Evolutionary conservation across 768 basidiomycete genomes (phyloP), one percentile per base, ranked within the genome.

Genomic region (Pisolithus albus): DNA sequence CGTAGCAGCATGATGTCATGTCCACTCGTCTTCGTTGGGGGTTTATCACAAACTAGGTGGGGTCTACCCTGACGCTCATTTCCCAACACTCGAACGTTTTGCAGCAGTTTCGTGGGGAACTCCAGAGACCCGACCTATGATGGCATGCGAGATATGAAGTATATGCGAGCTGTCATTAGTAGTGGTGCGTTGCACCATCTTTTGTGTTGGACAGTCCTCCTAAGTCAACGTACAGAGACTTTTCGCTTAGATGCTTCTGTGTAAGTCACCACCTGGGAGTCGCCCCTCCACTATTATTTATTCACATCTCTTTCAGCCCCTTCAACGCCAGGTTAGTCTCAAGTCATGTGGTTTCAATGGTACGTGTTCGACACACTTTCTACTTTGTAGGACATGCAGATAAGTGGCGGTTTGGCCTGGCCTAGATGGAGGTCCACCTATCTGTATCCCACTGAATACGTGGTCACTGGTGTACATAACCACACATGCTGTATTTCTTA

Each of bases 131-230:
- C 82, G 5, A 74, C 75, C 2, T 76, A 75, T 48, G 77, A 80
- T 39, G 77, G 81, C 55, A 75, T 85, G 56, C 70, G 71, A 28
- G 78, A 79, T 5, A 80, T 84, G 79, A 83, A 79, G 61, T 84
- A 77, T 55, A 63, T 84, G 13, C 70, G 80, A 23, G 84, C 83
- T 1, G 79, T 85, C 21, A 75, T 85, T 46, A 84, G 84, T 55
- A 82, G 82, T 82, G 18, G 13, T n/a, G n/a, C n/a, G 68, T 42
- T 10, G 41, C 8, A 37, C 41, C 36, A 8, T 19, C 30, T 13
- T 13, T 40, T 24, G 16, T n/a, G 8, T 1, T 24, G 3, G 8
- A 42, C 13, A 10, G 15, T 30, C 7, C 19, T 32, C 11, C 16
- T 43, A 9, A 11, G 43, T 50, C 49, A 8, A 65, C 47, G 26